Evolutionary conservation across 129 eudicot species (phyloP), one percentile per base, ranked within the genome.

Genomic region (Flaveria brownii): DNA sequence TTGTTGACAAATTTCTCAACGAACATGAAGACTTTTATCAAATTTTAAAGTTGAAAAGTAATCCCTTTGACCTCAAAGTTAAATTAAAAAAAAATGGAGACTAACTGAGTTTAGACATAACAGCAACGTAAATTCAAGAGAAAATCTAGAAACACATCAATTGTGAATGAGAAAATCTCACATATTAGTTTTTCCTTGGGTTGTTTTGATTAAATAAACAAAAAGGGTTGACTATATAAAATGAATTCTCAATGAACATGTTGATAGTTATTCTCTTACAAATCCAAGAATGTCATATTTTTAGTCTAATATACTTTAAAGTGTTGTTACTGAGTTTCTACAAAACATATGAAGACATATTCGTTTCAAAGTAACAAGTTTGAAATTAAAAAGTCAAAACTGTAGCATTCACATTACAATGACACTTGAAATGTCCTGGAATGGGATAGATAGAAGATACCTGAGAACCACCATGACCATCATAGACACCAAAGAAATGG

Each of bases 401-500:
- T 62, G 30, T 64, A 71, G 2, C 14, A 41, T 33, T 33, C 39
- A 33, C 39, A 15, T 68, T 30, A 68, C n/a, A 39, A 7, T 68
- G 28, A 77, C 74, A 55, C 20, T 77, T 68, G 51, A 70, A 60
- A 25, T 60, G 25, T 33, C 18, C 9, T 20, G 11, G 79, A 16
- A 49, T 47, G 70, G 33, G 33, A 33, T 33, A 47, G 47, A 59
- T 75, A 70, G 33, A 68, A 70, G 25, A 68, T 56, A 75, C 96
- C 97, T 91, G 92, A 77, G 88, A 85, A 56, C 97, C 97, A 64
- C 97, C 97, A 78, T 91, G 97, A 61, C 97, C 97, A 75, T 91
- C 97, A 70, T 91, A 91, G 51, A 91, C 97, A 46, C 95, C 97
- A 65, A 91, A 91, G 85, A 91, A 88, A 73, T 91, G 97, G 42